Evolutionary conservation across 441 rosid species (phyloP).

Genomic region (Gossypium aridum): DNA sequence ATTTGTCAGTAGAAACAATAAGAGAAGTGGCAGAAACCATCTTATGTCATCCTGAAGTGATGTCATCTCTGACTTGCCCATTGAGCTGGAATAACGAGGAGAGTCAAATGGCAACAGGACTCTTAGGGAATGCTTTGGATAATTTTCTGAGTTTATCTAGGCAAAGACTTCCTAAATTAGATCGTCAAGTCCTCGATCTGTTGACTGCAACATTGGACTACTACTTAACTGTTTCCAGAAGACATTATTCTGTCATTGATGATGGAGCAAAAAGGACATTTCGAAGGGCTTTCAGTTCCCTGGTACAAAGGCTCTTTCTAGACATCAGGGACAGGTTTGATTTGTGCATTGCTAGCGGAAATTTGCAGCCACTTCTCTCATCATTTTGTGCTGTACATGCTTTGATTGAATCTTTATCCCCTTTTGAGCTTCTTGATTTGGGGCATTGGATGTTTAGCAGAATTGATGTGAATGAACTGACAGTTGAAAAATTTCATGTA

Average conservation of each 20-base stretch:
- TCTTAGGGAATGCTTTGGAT: constrained; percentile 32
- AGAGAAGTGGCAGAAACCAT: constrained; percentile 52
- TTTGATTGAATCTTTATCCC: constrained; percentile 54
- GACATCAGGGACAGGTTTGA: constrained; percentile 42
- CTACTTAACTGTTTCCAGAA: constrained; percentile 34
- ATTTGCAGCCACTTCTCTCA: constrained; percentile 43
- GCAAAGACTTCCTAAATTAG: constrained; percentile 46
- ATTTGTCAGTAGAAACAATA: constrained; percentile 28
- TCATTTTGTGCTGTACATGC: constrained; percentile 47
- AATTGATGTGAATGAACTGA: constrained; percentile 27
- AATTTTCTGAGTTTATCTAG: constrained; percentile 32
- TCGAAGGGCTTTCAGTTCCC: constrained; percentile 37
- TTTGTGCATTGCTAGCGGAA: constrained; percentile 39
- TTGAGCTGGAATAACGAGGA: constrained; percentile 34
- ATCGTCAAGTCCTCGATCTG: constrained; percentile 51
- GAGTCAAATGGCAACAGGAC: constrained; percentile 16
- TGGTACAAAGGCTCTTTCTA: constrained; percentile 36
- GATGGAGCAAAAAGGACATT: constrained; percentile 26
- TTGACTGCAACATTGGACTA: constrained; percentile 45
- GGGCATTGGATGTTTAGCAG: constrained; percentile 52
- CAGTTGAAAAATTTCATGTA: constrained; percentile 24
- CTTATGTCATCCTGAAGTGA: constrained; percentile 62
- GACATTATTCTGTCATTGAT: constrained; percentile 24
- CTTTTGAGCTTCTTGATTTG: constrained; percentile 58
- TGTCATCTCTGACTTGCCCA: constrained; percentile 42